Percentiles rank a stretch among this genome's conserved stretches.
These are phyloP conservation scores for Zymoseptoria passerinii DNA, from an alignment of 2,329 filamentous ascomycete species.

Conservation along the genomic window DNA sequence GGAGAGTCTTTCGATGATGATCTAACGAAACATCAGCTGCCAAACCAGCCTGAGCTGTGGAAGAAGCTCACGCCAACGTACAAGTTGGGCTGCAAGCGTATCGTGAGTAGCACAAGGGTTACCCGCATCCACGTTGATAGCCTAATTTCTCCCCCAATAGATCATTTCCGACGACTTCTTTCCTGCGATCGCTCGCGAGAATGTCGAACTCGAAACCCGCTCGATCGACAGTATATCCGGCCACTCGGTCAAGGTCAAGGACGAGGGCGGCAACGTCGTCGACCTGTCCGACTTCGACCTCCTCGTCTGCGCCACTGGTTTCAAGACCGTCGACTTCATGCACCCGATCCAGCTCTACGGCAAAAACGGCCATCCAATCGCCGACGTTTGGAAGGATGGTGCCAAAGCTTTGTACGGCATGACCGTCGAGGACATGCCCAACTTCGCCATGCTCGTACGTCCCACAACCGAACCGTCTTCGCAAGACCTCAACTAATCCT, in stretches of 20 bases:
- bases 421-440: constrained; percentile 43
- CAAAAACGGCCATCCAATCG: constrained; percentile 34
- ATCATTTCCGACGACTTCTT: constrained; percentile 51
- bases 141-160: neutral
- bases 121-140: too few species aligned
- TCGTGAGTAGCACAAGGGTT: too few species aligned
- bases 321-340: constrained; percentile 52
- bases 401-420: constrained; percentile 46
- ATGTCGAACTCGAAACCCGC: constrained; percentile 46
- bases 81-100: constrained; percentile 46
- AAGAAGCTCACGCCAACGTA: constrained; percentile 48
- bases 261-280: constrained; percentile 20
- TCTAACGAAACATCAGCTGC: constrained; percentile 29
- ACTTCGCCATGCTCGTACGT: constrained; percentile 44
- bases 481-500: neutral
- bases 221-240: constrained; percentile 41
- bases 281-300: constrained; percentile 41
- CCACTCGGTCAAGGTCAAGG: constrained; percentile 41
- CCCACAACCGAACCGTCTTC: neutral
- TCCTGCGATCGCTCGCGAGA: constrained; percentile 39
- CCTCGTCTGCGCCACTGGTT: constrained; percentile 52
- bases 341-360: constrained; percentile 49
- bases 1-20: neutral
- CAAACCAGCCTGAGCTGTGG: constrained; percentile 44
- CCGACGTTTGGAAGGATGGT: constrained; percentile 47